Conservation (phyloP, 2,329 filamentous ascomycete genomes). For the Thelonectria olida region DNA sequence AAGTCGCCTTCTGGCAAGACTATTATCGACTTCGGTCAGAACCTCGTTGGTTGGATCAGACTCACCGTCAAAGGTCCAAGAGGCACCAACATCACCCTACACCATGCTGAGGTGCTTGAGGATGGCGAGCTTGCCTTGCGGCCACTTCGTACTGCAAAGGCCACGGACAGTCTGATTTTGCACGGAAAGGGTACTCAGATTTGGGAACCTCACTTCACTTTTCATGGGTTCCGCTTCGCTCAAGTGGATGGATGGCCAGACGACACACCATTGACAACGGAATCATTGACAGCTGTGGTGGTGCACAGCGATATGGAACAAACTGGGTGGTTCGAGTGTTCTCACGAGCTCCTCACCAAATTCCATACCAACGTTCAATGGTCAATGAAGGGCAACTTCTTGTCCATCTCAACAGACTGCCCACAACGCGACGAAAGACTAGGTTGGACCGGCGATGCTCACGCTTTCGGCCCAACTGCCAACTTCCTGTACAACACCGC, state of each 20-base stretch:
- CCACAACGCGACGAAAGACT: slow-evolving; percentile 63
- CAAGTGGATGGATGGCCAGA: slow-evolving; percentile 26
- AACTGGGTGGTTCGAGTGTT: slow-evolving; percentile 61
- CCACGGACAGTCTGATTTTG: not conserved
- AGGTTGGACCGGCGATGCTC: slow-evolving; percentile 61
- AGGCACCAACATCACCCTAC: slow-evolving; percentile 54
- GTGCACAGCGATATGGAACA: slow-evolving; percentile 63
- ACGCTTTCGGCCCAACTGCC: slow-evolving; percentile 59
- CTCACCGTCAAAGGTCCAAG: slow-evolving; percentile 49
- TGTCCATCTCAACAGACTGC: slow-evolving; percentile 65
- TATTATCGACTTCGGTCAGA: slow-evolving; percentile 66
- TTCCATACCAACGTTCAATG: slow-evolving; percentile 64
- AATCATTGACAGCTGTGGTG: slow-evolving; percentile 42
- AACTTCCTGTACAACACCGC: slow-evolving; percentile 63
- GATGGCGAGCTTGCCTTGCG: slow-evolving; percentile 13
- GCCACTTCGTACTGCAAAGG: slow-evolving; percentile 5
- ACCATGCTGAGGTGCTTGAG: slow-evolving; percentile 23
- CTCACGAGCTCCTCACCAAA: slow-evolving; percentile 59
- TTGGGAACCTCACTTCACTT: slow-evolving; percentile 17
- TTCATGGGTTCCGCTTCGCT: slow-evolving; percentile 15
- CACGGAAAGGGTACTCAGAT: slow-evolving; percentile 4
- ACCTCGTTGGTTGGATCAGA: slow-evolving; percentile 61
- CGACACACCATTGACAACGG: slow-evolving; percentile 17
- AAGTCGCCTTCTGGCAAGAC: slow-evolving; percentile 52
- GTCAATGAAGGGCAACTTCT: slow-evolving; percentile 67